A percentile compares a stretch with the other conserved stretches of the same genome.
Evolutionary conservation across 345 rosid genomes (phyloP).

Genomic region (Populus simonii): DNA sequence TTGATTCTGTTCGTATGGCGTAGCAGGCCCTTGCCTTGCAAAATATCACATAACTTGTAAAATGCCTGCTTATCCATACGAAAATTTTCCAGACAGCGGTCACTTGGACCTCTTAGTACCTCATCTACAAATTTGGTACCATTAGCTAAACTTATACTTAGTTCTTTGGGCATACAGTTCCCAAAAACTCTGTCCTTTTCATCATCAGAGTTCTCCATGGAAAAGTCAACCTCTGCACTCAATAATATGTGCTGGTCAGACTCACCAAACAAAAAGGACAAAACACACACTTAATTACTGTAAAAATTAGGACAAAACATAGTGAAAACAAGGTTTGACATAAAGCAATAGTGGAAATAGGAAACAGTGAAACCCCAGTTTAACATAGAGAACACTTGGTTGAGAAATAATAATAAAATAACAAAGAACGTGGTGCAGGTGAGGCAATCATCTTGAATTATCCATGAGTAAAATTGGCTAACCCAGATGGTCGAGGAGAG

Average conservation of each 20-base stretch:
- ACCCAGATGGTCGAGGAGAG: background rate
- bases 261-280: background rate
- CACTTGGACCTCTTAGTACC: constrained; percentile 64
- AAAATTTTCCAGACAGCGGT: constrained; percentile 65
- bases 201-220: constrained; percentile 62
- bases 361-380: background rate
- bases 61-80: constrained; percentile 90
- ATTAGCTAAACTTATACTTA: constrained; percentile 35
- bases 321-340: background rate
- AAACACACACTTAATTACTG: background rate
- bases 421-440: background rate
- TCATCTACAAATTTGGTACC: constrained; percentile 72
- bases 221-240: constrained; percentile 26
- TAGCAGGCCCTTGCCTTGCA: constrained; percentile 67
- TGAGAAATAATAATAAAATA: background rate
- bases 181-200: constrained; percentile 46
- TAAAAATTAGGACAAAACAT: background rate
- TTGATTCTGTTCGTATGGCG: constrained; percentile 89
- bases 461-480: background rate
- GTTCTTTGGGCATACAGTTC: constrained; percentile 41
- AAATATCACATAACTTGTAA: constrained; percentile 70
- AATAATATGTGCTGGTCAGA: background rate
- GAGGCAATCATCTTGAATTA: background rate
- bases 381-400: background rate
- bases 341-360: background rate